phyloP scores from a whole-genome alignment of 139 green algal genomes.

The Chlamydomonas sp. region DNA sequence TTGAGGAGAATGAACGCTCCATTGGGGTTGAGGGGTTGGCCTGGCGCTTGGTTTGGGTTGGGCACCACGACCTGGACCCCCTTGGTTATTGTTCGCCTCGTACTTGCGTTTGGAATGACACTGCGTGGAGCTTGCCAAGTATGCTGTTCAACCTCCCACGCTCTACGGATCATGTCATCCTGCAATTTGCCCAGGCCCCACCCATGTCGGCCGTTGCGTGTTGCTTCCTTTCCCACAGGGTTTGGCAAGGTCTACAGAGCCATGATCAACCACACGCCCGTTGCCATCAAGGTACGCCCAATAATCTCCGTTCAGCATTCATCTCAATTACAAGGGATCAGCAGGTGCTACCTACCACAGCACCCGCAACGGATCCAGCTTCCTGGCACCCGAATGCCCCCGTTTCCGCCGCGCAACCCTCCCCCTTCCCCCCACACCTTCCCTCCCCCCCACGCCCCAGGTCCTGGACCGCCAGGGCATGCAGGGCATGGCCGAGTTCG shows the following conservation, averaged over 20 bases:
- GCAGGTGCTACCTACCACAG: not conserved
- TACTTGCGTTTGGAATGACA: too few relatives aligned
- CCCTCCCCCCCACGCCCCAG: slow-evolving; percentile 9
- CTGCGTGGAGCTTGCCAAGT: too few relatives aligned
- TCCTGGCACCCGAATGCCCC: not conserved
- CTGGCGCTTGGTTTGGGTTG: too few relatives aligned
- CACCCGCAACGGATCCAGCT: not conserved
- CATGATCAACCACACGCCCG: slow-evolving; percentile 58
- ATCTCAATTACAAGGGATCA: not conserved
- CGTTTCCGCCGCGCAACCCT: not conserved
- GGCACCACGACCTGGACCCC: not conserved
- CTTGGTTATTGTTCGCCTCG: not conserved
- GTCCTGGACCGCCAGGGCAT: slow-evolving; percentile 55
- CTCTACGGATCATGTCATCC: too few relatives aligned
- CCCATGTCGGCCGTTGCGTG: too few relatives aligned
- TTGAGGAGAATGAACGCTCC: too few relatives aligned
- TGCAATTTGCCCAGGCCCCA: too few relatives aligned
- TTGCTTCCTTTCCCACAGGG: not conserved
- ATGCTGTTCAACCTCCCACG: too few relatives aligned
- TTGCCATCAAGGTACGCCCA: slow-evolving; percentile 59
- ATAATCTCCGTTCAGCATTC: too few relatives aligned
- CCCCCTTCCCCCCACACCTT: not conserved
- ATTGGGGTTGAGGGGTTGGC: too few relatives aligned
- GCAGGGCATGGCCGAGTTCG: slow-evolving; percentile 58
- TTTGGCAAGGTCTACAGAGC: slow-evolving; percentile 58